A percentile compares a stretch with the other conserved stretches of the same genome.
These are phyloP conservation scores for Cyberlindnera maritima DNA, from an alignment of 805 yeast species.

Conservation along the genomic window DNA sequence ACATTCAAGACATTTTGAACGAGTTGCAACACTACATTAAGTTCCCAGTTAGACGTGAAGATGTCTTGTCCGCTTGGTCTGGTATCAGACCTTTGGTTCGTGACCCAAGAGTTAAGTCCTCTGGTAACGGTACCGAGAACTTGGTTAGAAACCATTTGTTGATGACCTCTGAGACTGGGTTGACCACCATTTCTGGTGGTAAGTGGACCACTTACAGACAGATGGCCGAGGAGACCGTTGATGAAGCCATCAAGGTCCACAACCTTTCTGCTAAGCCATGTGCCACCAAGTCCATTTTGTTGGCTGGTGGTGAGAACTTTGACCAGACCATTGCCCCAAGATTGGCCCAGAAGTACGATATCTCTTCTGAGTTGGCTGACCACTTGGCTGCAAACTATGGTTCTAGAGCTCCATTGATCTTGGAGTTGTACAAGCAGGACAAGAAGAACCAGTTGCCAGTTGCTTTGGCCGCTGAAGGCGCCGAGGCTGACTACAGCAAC, in stretches of 20 bases:
- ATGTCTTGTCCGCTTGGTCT: constrained; percentile 93
- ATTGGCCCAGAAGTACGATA: constrained; percentile 71
- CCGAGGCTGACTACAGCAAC: constrained; percentile 40
- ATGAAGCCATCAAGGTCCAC: constrained; percentile 58
- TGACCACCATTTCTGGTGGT: constrained; percentile 92
- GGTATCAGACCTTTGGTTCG: constrained; percentile 94
- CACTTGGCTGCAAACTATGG: constrained; percentile 89
- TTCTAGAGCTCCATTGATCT: constrained; percentile 77
- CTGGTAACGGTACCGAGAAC: constrained; percentile 67
- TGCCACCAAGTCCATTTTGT: constrained; percentile 42
- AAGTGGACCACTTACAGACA: constrained; percentile 98
- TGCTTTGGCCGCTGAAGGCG: constrained; percentile 46
- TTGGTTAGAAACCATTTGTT: constrained; percentile 88
- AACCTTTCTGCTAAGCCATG: constrained; percentile 41
- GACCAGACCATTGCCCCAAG: constrained; percentile 71
- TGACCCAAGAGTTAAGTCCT: constrained; percentile 56
- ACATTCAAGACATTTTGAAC: constrained; percentile 79
- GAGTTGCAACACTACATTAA: constrained; percentile 89
- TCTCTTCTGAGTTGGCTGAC: constrained; percentile 72
- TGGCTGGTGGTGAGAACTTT: constrained; percentile 83
- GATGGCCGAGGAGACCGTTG: constrained; percentile 94
- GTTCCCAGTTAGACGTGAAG: constrained; percentile 85
- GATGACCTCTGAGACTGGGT: constrained; percentile 66
- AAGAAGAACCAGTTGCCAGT: constrained; percentile 61
- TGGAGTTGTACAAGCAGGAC: constrained; percentile 51